Base-by-base conservation (phyloP, 441 rosid genomes). In the Populus hybrid region DNA sequence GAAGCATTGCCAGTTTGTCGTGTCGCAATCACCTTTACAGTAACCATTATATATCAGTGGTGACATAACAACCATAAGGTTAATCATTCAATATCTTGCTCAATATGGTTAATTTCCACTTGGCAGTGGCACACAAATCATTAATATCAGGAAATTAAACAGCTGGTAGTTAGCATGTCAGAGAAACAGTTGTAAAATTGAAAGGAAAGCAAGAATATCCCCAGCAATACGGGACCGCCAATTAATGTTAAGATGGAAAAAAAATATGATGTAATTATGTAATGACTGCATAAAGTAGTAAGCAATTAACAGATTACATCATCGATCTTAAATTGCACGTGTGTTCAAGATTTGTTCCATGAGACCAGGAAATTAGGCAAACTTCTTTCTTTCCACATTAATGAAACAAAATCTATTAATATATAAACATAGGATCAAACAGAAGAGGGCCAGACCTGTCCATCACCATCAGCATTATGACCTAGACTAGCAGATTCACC, bases 401-500 rank as follows among this genome's bases (percentile, higher is more conserved):
- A 3, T 38, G 35, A 6, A 46, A 34, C 72, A 24, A 38, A 40
- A 24, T 24, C 40, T 28, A 68, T 21, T 16, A 57, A 67, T 7
- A 50, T 14, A 46, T 30, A 74, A 65, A 36, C 14, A 50, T 50
- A 1, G 67, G 20, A 70, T 73, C 12, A 50, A 14, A 65, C 42
- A 28, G 59, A 30, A 64, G 46, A 28, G 24, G 21, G 71, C 46
- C 79, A 69, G 46, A 96, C 98, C 95, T 92, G 91, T 79, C 84
- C 98, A 80, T 89, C 95, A 50, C 76, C 83, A 59, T 67, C 83
- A 73, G 81, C 78, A 80, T 84, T 89, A 80, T 93, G 98, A 76
- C 98, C 99, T 0, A 97, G 97, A 84, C 98, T 97, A 74, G 98
- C 88, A 11, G 97, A 94, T 80, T 93, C 95, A 0, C 96, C 97